These are phyloP conservation scores for Dipteronia dyeriana DNA, from an alignment of 345 rosid species.

Conservation along the genomic window DNA sequence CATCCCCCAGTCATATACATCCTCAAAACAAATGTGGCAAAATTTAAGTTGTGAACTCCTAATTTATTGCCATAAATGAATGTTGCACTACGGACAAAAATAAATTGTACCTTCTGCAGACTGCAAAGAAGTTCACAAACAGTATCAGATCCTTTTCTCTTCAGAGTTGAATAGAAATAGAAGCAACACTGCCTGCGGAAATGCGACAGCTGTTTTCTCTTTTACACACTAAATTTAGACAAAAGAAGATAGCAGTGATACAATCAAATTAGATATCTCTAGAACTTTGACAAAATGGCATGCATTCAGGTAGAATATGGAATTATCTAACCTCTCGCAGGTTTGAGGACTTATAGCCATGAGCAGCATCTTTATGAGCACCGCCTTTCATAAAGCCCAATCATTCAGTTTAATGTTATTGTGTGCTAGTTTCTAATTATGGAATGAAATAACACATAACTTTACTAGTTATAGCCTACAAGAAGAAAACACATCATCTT, in stretches of 20 bases:
- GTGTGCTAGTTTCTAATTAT: conserved; percentile 2
- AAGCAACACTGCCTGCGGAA: conserved; percentile 64
- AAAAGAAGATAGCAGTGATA: conserved; percentile 14
- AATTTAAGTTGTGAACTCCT: background rate
- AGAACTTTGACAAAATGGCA: background rate
- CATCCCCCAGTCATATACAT: background rate
- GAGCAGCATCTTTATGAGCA: conserved; percentile 91
- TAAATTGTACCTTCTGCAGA: conserved; percentile 60
- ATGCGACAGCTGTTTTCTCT: conserved; percentile 79
- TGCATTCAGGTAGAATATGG: background rate
- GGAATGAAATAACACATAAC: background rate
- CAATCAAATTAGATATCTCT: conserved; percentile 14
- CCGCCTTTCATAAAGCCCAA: conserved; percentile 6
- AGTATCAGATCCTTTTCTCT: conserved; percentile 90
- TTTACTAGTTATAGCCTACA: background rate
- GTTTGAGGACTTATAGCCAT: conserved; percentile 95
- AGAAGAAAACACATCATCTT: background rate
- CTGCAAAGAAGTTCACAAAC: conserved; percentile 76
- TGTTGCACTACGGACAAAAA: background rate
- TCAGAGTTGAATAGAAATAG: conserved; percentile 72
- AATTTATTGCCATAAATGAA: background rate
- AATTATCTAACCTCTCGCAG: conserved; percentile 64
- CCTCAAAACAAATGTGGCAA: background rate
- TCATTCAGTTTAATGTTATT: background rate
- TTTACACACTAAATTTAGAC: conserved; percentile 76